Percentiles rank a stretch among this genome's conserved stretches.
These are phyloP conservation scores for Helenozyma baotianmanensis DNA, from an alignment of 805 yeast species.

Conservation along the genomic window DNA sequence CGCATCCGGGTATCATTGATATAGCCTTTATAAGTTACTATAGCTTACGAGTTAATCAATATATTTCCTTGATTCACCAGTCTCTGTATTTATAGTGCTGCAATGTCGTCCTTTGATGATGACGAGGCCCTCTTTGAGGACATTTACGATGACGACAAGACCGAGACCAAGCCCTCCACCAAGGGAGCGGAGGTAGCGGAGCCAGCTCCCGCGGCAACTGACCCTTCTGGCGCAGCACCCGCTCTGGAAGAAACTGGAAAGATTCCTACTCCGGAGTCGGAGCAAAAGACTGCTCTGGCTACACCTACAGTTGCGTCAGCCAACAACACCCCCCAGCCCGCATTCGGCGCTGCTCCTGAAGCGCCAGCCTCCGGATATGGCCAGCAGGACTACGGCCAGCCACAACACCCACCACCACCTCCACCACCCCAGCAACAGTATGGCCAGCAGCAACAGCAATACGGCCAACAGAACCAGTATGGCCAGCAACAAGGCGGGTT, in stretches of 20 bases:
- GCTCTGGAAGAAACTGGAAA: neutral
- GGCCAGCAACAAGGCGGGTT: no score
- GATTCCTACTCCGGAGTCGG: neutral
- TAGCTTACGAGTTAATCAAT: no score
- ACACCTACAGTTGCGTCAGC: neutral
- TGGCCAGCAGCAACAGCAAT: slow-evolving; percentile 10
- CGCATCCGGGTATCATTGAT: no score
- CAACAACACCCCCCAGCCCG: neutral
- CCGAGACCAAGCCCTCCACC: slow-evolving; percentile 12
- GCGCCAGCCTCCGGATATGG: slow-evolving; percentile 1
- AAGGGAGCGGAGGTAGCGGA: slow-evolving; percentile 13
- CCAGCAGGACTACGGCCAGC: slow-evolving; percentile 1
- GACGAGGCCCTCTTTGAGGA: slow-evolving; percentile 94
- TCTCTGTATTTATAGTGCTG: no score
- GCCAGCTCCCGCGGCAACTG: neutral
- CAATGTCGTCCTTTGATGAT: slow-evolving; percentile 55
- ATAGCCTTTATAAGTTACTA: no score
- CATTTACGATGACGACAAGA: slow-evolving; percentile 49
- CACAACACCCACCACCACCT: slow-evolving; percentile 4
- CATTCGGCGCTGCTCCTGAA: neutral
- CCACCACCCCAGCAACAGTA: slow-evolving; percentile 12
- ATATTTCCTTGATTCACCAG: no score
- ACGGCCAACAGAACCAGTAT: slow-evolving; percentile 5
- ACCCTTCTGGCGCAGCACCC: no score
- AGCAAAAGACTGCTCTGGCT: no score